Conservation (phyloP, 306 rosid species). For the Acacia crassicarpa region DNA sequence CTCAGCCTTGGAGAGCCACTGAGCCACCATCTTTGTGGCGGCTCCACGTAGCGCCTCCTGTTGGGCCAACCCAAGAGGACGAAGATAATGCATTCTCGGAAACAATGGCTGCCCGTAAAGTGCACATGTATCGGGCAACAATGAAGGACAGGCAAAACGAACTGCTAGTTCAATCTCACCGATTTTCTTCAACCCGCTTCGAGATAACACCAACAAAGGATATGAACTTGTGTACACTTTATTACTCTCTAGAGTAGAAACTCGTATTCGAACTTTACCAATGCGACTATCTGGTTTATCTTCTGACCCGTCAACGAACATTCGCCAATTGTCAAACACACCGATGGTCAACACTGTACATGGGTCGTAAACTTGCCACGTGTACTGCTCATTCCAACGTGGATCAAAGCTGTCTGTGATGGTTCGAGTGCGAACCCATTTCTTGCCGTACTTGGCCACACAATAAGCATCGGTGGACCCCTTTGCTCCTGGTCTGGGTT, state of each 20-base stretch:
- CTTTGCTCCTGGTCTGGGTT: conserved; percentile 55
- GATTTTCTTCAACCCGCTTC: conserved; percentile 81
- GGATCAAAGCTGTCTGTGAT: conserved; percentile 77
- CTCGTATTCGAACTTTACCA: conserved; percentile 83
- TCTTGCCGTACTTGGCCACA: conserved; percentile 85
- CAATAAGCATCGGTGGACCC: conserved; percentile 82
- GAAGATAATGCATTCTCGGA: conserved; percentile 87
- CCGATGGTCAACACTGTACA: conserved; percentile 79
- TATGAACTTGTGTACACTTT: conserved; percentile 73
- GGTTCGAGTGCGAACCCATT: conserved; percentile 89
- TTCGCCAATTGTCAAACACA: conserved; percentile 73
- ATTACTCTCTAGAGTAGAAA: conserved; percentile 86
- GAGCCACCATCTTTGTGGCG: conserved; percentile 77
- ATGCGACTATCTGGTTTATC: conserved; percentile 50
- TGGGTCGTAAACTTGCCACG: conserved; percentile 88
- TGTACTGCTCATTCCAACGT: conserved; percentile 93
- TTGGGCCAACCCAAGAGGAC: conserved; percentile 83
- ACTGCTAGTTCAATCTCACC: conserved; percentile 88
- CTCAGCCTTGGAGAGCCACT: conserved; percentile 76
- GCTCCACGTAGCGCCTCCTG: conserved; percentile 88
- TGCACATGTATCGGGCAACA: conserved; percentile 75
- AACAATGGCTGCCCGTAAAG: conserved; percentile 81
- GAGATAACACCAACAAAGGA: conserved; percentile 56
- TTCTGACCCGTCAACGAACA: conserved; percentile 44
- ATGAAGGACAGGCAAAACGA: conserved; percentile 71